Conservation (phyloP, 495 filamentous ascomycete genomes). For the Ascodesmis nigricans region DNA sequence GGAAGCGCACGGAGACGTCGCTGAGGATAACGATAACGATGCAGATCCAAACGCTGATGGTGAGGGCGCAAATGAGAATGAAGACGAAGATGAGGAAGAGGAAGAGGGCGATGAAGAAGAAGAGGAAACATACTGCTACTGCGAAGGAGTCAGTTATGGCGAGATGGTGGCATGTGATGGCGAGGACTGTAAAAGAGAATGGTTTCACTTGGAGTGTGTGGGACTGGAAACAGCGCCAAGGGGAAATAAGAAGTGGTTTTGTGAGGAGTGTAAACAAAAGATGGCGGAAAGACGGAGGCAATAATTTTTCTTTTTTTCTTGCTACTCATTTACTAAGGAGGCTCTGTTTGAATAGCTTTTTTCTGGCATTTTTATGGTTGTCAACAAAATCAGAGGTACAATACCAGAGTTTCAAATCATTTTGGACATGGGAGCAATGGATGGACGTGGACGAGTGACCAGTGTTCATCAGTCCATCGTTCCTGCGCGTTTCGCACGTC, state of each 20-base stretch:
- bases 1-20: conserved; percentile 6
- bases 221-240: conserved; percentile 68
- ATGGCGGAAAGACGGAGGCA: conserved; percentile 29
- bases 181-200: conserved; percentile 66
- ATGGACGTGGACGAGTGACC: no score
- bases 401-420: no score
- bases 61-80: conserved; percentile 18
- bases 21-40: no score
- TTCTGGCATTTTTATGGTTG: no score
- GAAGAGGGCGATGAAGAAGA: conserved; percentile 54
- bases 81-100: conserved; percentile 32
- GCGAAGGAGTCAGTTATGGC: conserved; percentile 78
- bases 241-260: conserved; percentile 81
- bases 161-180: conserved; percentile 98
- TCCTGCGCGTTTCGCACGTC: no score
- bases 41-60: no score
- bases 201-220: conserved; percentile 91
- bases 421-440: no score
- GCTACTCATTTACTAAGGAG: no score
- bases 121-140: conserved; percentile 82
- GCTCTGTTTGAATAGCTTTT: no score
- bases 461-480: no score
- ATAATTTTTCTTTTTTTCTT: no score
- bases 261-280: conserved; percentile 61
- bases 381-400: no score